These are phyloP conservation scores for Phalaenopsis hybrid DNA, from an alignment of 116 monocot genomes.

Conservation along the genomic window DNA sequence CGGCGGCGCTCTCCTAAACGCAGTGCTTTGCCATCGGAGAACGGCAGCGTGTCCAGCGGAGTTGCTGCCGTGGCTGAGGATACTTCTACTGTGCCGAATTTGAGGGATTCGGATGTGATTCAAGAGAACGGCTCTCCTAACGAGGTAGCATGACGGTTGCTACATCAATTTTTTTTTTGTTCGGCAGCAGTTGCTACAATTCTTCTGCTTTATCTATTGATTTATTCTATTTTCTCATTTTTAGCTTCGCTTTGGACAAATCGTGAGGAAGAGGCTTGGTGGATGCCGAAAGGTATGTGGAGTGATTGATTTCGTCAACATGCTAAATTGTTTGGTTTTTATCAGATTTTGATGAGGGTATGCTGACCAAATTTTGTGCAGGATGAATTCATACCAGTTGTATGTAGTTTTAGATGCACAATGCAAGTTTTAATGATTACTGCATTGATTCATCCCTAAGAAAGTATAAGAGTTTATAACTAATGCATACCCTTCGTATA, in stretches of 20 bases:
- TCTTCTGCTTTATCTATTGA: neutral
- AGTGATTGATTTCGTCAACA: neutral
- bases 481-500: neutral
- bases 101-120: constrained; percentile 29
- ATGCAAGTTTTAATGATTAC: too few species aligned
- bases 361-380: too few species aligned
- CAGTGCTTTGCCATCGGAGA: constrained; percentile 22
- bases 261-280: constrained; percentile 64
- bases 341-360: too few species aligned
- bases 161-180: constrained; percentile 6
- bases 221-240: constrained; percentile 10
- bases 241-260: constrained; percentile 56
- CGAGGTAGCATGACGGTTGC: constrained; percentile 24
- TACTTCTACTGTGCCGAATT: constrained; percentile 16
- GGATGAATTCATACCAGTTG: too few species aligned
- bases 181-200: neutral
- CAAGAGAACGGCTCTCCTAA: constrained; percentile 18
- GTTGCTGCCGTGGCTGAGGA: constrained; percentile 22
- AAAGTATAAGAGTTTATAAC: too few species aligned
- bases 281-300: constrained; percentile 66
- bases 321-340: neutral
- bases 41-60: constrained; percentile 11
- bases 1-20: constrained; percentile 38
- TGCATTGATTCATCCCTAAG: too few species aligned
- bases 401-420: too few species aligned